These are phyloP conservation scores for Termitomyces heimii DNA, from an alignment of 768 basidiomycete genomes.

Conservation along the genomic window DNA sequence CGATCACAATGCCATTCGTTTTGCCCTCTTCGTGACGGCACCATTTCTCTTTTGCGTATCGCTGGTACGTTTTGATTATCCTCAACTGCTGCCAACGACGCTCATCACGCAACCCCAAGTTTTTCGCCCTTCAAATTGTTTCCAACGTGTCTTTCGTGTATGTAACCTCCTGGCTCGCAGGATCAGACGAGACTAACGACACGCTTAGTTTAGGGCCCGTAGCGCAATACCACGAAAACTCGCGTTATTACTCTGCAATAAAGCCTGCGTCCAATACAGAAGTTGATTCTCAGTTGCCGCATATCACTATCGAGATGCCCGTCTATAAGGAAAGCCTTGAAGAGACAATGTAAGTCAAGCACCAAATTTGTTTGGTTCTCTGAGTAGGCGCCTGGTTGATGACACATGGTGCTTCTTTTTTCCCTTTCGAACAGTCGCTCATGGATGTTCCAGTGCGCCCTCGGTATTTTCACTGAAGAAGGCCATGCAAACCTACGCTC, in stretches of 20 bases:
- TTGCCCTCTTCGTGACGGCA: slow-evolving; percentile 55
- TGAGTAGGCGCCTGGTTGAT: neutral
- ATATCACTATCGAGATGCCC: slow-evolving; percentile 77
- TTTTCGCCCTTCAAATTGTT: slow-evolving; percentile 68
- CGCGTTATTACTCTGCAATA: slow-evolving; percentile 73
- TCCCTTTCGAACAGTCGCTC: slow-evolving; percentile 9
- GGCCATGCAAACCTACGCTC: slow-evolving; percentile 87
- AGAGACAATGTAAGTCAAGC: slow-evolving; percentile 66
- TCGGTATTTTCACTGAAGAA: slow-evolving; percentile 76
- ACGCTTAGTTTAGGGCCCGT: slow-evolving; percentile 65
- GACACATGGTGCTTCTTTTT: neutral
- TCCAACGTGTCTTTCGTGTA: slow-evolving; percentile 62
- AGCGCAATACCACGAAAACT: slow-evolving; percentile 82
- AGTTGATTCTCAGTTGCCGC: slow-evolving; percentile 60
- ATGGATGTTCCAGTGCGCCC: slow-evolving; percentile 41
- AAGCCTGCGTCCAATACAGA: slow-evolving; percentile 56
- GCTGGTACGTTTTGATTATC: slow-evolving; percentile 40
- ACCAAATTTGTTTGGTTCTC: neutral
- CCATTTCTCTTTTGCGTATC: slow-evolving; percentile 77
- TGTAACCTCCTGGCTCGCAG: slow-evolving; percentile 14
- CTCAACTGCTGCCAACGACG: neutral
- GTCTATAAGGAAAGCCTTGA: slow-evolving; percentile 86
- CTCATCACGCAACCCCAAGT: slow-evolving; percentile 32
- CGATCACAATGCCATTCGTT: slow-evolving; percentile 58
- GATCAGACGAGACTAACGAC: neutral